A percentile compares a stretch with the other conserved stretches of the same genome.
Evolutionary conservation across 2,329 filamentous ascomycete genomes (phyloP).

Genomic region (Penicillium concentricum): DNA sequence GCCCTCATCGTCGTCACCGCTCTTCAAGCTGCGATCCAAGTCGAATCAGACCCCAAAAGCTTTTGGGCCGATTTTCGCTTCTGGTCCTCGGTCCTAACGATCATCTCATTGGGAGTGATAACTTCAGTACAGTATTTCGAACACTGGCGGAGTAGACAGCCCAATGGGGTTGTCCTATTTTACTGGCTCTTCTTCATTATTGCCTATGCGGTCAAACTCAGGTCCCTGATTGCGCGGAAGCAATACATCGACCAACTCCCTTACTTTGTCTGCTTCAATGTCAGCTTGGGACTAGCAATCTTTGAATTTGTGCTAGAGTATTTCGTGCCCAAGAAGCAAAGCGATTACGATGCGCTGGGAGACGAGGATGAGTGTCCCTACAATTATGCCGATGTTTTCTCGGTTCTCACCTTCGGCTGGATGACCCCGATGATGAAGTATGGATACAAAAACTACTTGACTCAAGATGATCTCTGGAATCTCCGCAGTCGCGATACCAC

Average conservation of each 20-base stretch:
- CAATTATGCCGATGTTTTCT: conserved; percentile 93
- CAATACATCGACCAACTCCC: conserved; percentile 64
- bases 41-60: conserved; percentile 64
- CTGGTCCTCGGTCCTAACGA: conserved; percentile 72
- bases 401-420: conserved; percentile 91
- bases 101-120: conserved; percentile 71
- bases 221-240: conserved; percentile 78
- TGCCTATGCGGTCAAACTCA: conserved; percentile 75
- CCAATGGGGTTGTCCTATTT: conserved; percentile 84
- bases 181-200: conserved; percentile 89
- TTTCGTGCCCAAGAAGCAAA: conserved; percentile 76
- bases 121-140: conserved; percentile 83
- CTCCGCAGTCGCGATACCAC: conserved; percentile 79
- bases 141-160: conserved; percentile 75
- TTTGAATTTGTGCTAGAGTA: conserved; percentile 79
- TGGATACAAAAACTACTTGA: conserved; percentile 87
- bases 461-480: conserved; percentile 94
- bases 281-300: conserved; percentile 67
- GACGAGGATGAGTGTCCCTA: conserved; percentile 67
- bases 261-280: conserved; percentile 75
- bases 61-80: conserved; percentile 84
- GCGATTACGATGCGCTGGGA: conserved; percentile 65
- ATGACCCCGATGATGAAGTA: conserved; percentile 98
- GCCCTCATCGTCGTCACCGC: conserved; percentile 67
- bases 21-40: conserved; percentile 74